Percentiles rank a stretch among this genome's conserved stretches.
Conservation (phyloP, 352 stramenopile genomes). For the Phytophthora vignae region DNA sequence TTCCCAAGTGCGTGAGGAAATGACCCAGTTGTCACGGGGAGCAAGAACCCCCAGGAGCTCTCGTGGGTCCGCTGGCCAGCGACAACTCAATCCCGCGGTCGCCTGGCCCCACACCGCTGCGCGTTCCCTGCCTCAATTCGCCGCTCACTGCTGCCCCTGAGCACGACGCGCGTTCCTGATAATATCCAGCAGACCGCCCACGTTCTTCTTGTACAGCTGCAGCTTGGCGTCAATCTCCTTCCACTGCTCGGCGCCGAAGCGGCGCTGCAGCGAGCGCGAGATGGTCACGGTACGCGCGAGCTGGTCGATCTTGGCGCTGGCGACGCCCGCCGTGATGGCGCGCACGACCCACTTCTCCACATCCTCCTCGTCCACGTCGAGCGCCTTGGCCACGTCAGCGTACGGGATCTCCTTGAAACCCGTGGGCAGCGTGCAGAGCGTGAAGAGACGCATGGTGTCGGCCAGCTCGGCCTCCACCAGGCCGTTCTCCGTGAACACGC, state of each 20-base stretch:
- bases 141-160: conserved; percentile 66
- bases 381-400: conserved; percentile 78
- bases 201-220: conserved; percentile 94
- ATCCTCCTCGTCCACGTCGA: conserved; percentile 86
- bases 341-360: conserved; percentile 96
- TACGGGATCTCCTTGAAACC: conserved; percentile 94
- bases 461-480: conserved; percentile 68
- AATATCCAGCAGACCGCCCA: conserved; percentile 89
- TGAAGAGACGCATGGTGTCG: conserved; percentile 93
- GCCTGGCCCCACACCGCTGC: conserved; percentile 12
- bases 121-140: conserved; percentile 15
- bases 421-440: conserved; percentile 90
- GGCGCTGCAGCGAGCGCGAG: conserved; percentile 72
- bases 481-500: conserved; percentile 70
- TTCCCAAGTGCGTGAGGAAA: conserved; percentile 1
- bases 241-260: conserved; percentile 93
- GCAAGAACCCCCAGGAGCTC: not conserved
- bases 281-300: conserved; percentile 92
- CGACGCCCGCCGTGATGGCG: conserved; percentile 91
- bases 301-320: conserved; percentile 96
- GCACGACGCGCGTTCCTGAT: conserved; percentile 75
- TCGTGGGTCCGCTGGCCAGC: not conserved
- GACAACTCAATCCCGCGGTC: not conserved
- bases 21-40: not conserved
- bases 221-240: conserved; percentile 90